Base-by-base conservation (phyloP, 1,139 yeast genomes). In the Nakaseomyces sp. region DNA sequence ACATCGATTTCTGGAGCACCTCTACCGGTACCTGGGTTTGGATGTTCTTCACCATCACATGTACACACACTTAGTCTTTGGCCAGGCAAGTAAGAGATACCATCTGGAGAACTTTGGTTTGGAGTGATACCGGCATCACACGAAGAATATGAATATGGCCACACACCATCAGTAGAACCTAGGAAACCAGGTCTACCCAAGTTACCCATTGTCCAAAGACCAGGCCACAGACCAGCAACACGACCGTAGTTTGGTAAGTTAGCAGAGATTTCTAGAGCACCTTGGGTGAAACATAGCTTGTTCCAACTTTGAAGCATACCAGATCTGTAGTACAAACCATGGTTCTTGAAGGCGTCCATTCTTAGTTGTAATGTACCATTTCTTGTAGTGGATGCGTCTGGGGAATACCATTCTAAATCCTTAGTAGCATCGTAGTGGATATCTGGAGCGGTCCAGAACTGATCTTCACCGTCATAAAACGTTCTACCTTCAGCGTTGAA, bases 1-100 rank as follows among this genome's bases (percentile, higher is more conserved):
- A 78, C 77, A 74, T 85, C 95, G 53, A 85, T 81, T 70, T 85
- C 95, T 1, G 94, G 94, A 0, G 93, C 91, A 39, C 94, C 93
- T 60, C 95, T 74, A 22, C 94, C 95, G 1, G 63, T 63, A 29
- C 95, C 95, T 3, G 69, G 72, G 54, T 78, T 84, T 26, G 95
- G 94, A 60, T 85, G 94, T 41, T 78, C 84, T 53, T 77, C 83
- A 13, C 80, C 85, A 40, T 69, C 66, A 65, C 95, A 85, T 0
- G 84, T 77, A 65, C 95, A 86, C 20, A 66, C 56, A 57, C 70
- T 76, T 47, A 85, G 68, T 46, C 74, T 72, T 66, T 85, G 94
- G 16, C 95, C 95, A 1, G 87, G 85, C 35, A 85, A 67, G 56
- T 74, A 81, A 12, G 85, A 79, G 42, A 84, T 73, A 36, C 95